Evolutionary conservation across 2,329 filamentous ascomycete species (phyloP), one percentile per base, ranked within the genome.

Genomic region (Dothiorella sarmentorum): DNA sequence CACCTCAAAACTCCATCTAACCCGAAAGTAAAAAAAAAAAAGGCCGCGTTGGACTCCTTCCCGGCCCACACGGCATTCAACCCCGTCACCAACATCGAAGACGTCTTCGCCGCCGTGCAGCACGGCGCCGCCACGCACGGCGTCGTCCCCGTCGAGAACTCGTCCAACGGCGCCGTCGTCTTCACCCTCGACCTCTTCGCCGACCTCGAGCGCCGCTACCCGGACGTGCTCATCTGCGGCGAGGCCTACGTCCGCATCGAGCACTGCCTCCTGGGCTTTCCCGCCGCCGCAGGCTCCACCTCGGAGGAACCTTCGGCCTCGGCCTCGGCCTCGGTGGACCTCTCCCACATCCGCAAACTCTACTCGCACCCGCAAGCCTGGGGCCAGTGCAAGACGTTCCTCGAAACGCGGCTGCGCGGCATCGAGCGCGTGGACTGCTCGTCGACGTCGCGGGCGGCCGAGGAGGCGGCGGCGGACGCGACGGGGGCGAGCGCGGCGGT

Each of bases 331-430:
- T 31, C 31, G 18, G 5, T 29, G 17, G 75, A 77, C 62, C 73
- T 92, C 62, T 73, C 76, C 58, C 80, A 87, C 65, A 82, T 97
- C 67, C 83, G 81, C 65, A 87, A 87, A 67, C 75, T 99, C 38
- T 96, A 96, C 77, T 94, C 90, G 22, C 94, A 99, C 74, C 92
- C 93, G 9, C 94, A 99, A 75, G 94, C 91, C 26, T 96, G 94
- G 80, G 91, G 91, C 24, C 94, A 99, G 76, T 97, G 92, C 74
- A 85, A 86, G 43, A 73, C 70, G 7, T 96, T 96, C 73, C 82
- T 97, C 24, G 78, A 81, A 7, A 77, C 80, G 26, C 79, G 89
- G 66, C 82, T 96, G 62, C 86, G 85, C 65, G 84, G 84, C 43
- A 80, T 87, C n/a, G 90, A 96, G 75, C 82, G 86, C 55, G 83